phyloP scores from a whole-genome alignment of 345 rosid genomes.

The Salix udensis region DNA sequence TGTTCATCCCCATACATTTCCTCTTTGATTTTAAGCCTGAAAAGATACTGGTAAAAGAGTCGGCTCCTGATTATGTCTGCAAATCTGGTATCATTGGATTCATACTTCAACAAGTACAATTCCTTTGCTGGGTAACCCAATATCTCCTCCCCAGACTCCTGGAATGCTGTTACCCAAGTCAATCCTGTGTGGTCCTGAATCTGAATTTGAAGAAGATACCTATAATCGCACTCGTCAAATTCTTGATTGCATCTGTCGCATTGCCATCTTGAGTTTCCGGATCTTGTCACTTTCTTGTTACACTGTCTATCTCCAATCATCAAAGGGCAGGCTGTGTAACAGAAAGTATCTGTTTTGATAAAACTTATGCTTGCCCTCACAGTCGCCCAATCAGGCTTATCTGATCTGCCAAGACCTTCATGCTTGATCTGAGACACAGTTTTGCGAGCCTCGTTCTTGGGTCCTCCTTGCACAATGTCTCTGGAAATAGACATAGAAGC shows the following conservation, averaged over 20 bases:
- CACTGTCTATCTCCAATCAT: constrained; percentile 86
- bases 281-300: constrained; percentile 63
- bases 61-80: constrained; percentile 43
- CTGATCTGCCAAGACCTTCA: constrained; percentile 92
- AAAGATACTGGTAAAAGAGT: constrained; percentile 54
- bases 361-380: constrained; percentile 63
- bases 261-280: constrained; percentile 59
- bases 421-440: constrained; percentile 69
- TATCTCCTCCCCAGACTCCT: constrained; percentile 82
- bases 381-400: constrained; percentile 84
- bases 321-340: constrained; percentile 84
- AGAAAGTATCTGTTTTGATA: constrained; percentile 71
- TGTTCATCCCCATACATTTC: constrained; percentile 78
- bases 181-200: constrained; percentile 82
- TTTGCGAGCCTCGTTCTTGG: constrained; percentile 63
- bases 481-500: constrained; percentile 68
- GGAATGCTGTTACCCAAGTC: constrained; percentile 86
- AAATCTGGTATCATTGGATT: constrained; percentile 51
- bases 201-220: constrained; percentile 86
- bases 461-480: constrained; percentile 51
- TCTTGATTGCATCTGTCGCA: constrained; percentile 93
- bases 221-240: constrained; percentile 75
- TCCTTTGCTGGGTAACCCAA: constrained; percentile 69
- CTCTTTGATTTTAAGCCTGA: constrained; percentile 85
- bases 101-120: constrained; percentile 56